A percentile compares a stretch with the other conserved stretches of the same genome.
Conservation (phyloP, 2,329 filamentous ascomycete species). For the Ceratocystiopsis minuta region DNA sequence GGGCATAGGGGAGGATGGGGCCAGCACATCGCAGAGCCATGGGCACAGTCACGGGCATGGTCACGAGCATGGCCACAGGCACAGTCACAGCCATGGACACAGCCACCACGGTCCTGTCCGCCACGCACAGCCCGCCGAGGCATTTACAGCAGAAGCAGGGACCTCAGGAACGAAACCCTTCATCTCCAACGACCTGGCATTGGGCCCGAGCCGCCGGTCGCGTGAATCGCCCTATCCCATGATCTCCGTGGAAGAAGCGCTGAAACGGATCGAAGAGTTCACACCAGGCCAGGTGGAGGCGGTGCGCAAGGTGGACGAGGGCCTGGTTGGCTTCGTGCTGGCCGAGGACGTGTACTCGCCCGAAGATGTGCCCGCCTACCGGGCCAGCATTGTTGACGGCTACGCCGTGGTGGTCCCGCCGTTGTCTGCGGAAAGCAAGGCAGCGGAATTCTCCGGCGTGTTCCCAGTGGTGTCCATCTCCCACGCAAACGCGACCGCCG, state of each 20-base stretch:
- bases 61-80: constrained; percentile 26
- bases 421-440: constrained; percentile 10
- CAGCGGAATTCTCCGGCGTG: constrained; percentile 51
- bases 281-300: constrained; percentile 45
- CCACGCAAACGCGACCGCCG: constrained; percentile 37
- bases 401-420: constrained; percentile 61
- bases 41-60: constrained; percentile 31
- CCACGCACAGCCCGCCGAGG: constrained; percentile 47
- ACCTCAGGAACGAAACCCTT: constrained; percentile 10
- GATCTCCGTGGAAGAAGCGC: constrained; percentile 68
- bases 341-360: constrained; percentile 64
- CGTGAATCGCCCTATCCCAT: constrained; percentile 84
- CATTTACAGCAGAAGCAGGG: constrained; percentile 23
- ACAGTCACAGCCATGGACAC: constrained; percentile 35
- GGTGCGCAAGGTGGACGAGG: constrained; percentile 41
- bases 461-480: constrained; percentile 80
- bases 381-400: constrained; percentile 91
- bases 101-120: constrained; percentile 33
- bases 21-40: constrained; percentile 5
- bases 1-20: constrained; percentile 30
- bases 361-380: constrained; percentile 80
- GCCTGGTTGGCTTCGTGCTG: constrained; percentile 58
- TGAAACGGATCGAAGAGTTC: constrained; percentile 52
- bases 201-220: constrained; percentile 52
- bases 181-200: constrained; percentile 40